phyloP scores from a whole-genome alignment of 1,139 yeast genomes.

The Blastobotrys arbuscula region DNA sequence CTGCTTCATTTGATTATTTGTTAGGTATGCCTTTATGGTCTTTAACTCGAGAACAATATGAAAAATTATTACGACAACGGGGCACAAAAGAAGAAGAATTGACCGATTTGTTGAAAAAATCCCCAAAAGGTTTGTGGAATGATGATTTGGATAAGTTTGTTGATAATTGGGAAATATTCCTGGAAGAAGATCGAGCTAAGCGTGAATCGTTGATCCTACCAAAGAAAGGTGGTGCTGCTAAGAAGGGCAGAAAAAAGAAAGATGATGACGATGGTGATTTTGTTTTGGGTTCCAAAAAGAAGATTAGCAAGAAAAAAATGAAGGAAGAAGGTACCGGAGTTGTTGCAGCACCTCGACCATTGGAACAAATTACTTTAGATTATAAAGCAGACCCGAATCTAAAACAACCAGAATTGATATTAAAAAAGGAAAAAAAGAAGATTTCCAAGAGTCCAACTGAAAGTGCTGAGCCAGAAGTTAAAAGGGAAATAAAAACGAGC shows the following conservation, averaged over 20 bases:
- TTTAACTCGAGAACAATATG: slow-evolving; percentile 82
- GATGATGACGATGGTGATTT: slow-evolving; percentile 24
- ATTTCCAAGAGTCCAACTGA: not conserved
- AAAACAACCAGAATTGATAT: slow-evolving; percentile 7
- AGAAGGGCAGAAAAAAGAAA: slow-evolving; percentile 17
- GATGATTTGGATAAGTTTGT: slow-evolving; percentile 72
- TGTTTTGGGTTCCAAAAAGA: slow-evolving; percentile 16
- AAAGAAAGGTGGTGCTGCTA: slow-evolving; percentile 18
- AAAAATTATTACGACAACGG: slow-evolving; percentile 65
- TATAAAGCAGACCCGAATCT: slow-evolving; percentile 7
- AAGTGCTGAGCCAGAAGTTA: slow-evolving; percentile 7
- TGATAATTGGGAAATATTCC: slow-evolving; percentile 59
- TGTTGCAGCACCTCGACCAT: not conserved
- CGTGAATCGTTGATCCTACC: slow-evolving; percentile 21
- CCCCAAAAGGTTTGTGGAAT: slow-evolving; percentile 88
- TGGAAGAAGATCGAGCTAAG: slow-evolving; percentile 46
- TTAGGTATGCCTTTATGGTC: slow-evolving; percentile 91
- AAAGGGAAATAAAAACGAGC: not conserved
- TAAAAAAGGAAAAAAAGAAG: not conserved
- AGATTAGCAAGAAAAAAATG: slow-evolving; percentile 13
- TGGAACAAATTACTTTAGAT: slow-evolving; percentile 7
- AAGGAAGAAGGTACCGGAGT: slow-evolving; percentile 7
- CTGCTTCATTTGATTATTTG: slow-evolving; percentile 38
- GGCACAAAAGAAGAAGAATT: slow-evolving; percentile 71
- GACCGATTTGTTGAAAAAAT: slow-evolving; percentile 54